These are phyloP conservation scores for Zea luxurians DNA, from an alignment of 176 grass and related monocot genomes.

Conservation along the genomic window DNA sequence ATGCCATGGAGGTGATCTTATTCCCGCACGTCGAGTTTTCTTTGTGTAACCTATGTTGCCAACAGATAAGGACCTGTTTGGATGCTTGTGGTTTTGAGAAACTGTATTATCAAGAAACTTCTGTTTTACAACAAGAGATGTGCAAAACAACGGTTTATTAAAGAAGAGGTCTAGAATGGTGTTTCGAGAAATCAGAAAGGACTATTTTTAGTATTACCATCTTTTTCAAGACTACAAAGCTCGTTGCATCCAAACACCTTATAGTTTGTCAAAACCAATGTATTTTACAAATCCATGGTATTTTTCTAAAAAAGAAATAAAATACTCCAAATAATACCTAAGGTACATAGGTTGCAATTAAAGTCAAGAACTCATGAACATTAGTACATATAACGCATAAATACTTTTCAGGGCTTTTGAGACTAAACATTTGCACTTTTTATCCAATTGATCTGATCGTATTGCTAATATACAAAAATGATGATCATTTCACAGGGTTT, in stretches of 20 bases:
- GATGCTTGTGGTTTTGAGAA: too few species aligned
- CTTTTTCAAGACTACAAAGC: neutral
- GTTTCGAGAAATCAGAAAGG: too few species aligned
- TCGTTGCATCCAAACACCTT: too few species aligned
- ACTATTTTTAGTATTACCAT: neutral
- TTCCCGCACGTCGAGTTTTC: too few species aligned
- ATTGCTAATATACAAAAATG: neutral
- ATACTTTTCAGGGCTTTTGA: neutral
- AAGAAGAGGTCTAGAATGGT: too few species aligned
- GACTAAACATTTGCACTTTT: neutral
- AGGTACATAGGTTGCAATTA: neutral
- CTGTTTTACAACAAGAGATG: too few species aligned
- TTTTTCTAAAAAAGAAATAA: neutral
- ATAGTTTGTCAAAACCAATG: neutral
- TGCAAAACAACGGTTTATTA: too few species aligned
- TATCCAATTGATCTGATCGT: neutral
- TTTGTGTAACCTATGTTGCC: neutral
- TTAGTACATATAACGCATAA: neutral
- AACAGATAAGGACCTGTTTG: neutral
- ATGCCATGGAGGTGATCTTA: too few species aligned
- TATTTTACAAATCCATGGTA: neutral
- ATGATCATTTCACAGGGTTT: conserved; percentile 5
- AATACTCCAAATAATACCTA: neutral
- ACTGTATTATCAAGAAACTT: too few species aligned
- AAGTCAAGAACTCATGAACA: neutral